Base-by-base conservation (phyloP, 306 rosid species). In the Medicago arabica region DNA sequence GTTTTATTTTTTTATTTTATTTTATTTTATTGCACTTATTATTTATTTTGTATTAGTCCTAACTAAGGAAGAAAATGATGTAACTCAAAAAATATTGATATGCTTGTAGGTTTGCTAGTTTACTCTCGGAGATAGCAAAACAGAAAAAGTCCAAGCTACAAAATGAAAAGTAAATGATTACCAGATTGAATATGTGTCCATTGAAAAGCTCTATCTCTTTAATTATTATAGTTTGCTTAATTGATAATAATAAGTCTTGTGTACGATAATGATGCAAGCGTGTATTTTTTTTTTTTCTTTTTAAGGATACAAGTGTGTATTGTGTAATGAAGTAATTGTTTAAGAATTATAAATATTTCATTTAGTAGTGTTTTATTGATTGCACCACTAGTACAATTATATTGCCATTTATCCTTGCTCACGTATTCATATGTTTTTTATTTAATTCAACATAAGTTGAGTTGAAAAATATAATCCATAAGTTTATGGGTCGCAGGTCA, bases 101-200 rank as follows among this genome's bases (percentile, higher is more conserved):
- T 40, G 38, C 75, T 65, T 53, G 77, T 55, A 88, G 92, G 76
- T 84, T 86, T 78, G 92, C 90, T 2, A 75, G 73, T n/a, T 36
- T n/a, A 49, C 90, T 88, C 49, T 84, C 86, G 0, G 59, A 80
- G 0, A 84, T 79, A 69, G 80, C 62, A 74, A 88, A 86, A 43
- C 39, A 43, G 43, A 74, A 80, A 49, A 28, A 78, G 11, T 58
- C 67, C 8, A 77, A 63, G 1, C 17, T 54, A 38, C 34, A 49
- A 25, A 9, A 67, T 60, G 75, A 41, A 64, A 50, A 46, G 23
- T 51, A 58, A 69, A 61, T 40, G 53, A 49, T 19, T 9, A 58
- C 62, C 11, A 46, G 41, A n/a, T 21, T 40, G 67, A 41, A 66
- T 44, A 28, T 67, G 65, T n/a, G n/a, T n/a, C n/a, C n/a, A n/a